These are phyloP conservation scores for Coprinopsis cinerea DNA, from an alignment of 768 basidiomycete genomes.

Conservation along the genomic window DNA sequence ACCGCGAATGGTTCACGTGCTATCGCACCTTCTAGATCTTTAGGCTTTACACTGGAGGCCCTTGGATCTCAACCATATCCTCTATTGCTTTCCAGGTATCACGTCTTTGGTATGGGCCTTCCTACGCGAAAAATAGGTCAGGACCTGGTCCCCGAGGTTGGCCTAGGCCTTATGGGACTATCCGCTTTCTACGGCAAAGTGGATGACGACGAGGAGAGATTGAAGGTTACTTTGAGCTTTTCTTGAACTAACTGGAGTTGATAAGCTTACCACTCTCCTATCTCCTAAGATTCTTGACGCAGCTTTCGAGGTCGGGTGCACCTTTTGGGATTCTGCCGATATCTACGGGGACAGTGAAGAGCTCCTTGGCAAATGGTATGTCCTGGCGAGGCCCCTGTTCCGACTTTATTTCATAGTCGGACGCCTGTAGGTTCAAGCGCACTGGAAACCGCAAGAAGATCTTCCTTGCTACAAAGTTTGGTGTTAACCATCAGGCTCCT, in stretches of 20 bases:
- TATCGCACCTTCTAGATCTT: too few species aligned
- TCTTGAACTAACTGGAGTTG: not conserved
- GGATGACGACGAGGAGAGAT: conserved; percentile 49
- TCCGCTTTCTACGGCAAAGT: conserved; percentile 40
- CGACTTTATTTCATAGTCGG: not conserved
- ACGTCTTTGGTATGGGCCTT: too few species aligned
- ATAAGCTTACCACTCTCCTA: conserved; percentile 9
- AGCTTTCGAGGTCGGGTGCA: conserved; percentile 35
- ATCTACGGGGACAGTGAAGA: conserved; percentile 41
- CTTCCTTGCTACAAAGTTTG: conserved; percentile 56
- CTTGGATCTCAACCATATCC: too few species aligned
- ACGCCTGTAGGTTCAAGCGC: conserved; percentile 36
- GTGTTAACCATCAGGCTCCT: conserved; percentile 15
- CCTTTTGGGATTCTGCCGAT: conserved; percentile 46
- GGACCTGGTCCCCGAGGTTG: conserved; percentile 43
- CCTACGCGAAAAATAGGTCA: conserved; percentile 37
- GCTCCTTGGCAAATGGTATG: conserved; percentile 38
- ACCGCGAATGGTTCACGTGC: too few species aligned
- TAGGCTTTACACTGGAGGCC: too few species aligned
- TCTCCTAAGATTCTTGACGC: conserved; percentile 40
- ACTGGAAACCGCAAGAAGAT: conserved; percentile 47
- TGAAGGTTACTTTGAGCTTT: conserved; percentile 41
- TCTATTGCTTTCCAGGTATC: too few species aligned
- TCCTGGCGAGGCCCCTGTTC: not conserved
- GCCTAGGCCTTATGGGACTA: conserved; percentile 59